phyloP scores from a whole-genome alignment of 371 early-diverging fungal genomes.

The Lichtheimia ramosa region DNA sequence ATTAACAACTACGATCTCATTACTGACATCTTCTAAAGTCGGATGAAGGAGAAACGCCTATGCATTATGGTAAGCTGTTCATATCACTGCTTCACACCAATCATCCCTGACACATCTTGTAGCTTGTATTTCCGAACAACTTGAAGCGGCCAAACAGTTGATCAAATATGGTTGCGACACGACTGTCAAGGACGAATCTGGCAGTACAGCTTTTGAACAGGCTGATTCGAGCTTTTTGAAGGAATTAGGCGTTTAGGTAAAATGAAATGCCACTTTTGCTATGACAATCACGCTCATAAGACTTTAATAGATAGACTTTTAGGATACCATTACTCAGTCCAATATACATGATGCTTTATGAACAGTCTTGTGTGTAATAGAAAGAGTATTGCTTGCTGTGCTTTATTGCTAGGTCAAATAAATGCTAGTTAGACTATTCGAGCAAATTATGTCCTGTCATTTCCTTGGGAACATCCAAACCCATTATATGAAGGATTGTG shows the following conservation, averaged over 20 bases:
- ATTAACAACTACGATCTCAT: neutral
- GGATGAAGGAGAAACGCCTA: constrained; percentile 38
- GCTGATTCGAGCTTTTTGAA: constrained; percentile 22
- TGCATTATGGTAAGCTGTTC: constrained; percentile 38
- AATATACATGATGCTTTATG: no score
- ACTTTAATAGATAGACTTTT: no score
- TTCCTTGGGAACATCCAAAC: constrained; percentile 90
- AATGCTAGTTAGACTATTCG: no score
- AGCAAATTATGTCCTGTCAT: constrained; percentile 87
- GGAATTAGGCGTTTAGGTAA: neutral
- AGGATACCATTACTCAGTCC: no score
- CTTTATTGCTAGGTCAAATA: no score
- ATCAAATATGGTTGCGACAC: constrained; percentile 26
- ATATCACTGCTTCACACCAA: neutral
- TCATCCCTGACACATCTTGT: neutral
- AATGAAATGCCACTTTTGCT: neutral
- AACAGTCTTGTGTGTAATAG: no score
- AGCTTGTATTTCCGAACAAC: constrained; percentile 50
- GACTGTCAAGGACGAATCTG: constrained; percentile 27
- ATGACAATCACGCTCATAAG: no score
- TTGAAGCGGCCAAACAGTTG: constrained; percentile 29
- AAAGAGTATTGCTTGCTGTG: no score
- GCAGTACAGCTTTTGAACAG: constrained; percentile 40
- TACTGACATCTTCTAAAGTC: constrained; percentile 11
- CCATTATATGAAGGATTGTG: constrained; percentile 94